Evolutionary conservation across 257 asterid species (phyloP), one percentile per base, ranked within the genome.

Genomic region (Solanum phureja): DNA sequence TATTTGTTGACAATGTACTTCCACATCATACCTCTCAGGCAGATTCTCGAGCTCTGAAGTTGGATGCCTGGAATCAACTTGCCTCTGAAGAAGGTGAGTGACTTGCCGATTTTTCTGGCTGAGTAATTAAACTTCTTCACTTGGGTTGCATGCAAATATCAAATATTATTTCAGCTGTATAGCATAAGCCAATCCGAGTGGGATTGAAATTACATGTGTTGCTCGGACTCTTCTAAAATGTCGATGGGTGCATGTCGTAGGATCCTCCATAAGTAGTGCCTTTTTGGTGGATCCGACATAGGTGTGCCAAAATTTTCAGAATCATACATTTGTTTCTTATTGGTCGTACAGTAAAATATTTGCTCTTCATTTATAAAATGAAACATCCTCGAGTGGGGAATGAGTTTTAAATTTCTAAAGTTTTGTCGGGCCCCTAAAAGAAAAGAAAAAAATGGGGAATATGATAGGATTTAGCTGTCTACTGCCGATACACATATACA

Each of bases 51-150:
- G 88, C 93, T 86, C 84, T 97, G 87, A 97, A 91, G 93, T 91
- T 94, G 94, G 91, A 91, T 87, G 96, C 98, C 34, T 97, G 98
- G 99, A 92, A 90, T 87, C 96, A 96, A 90, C 98, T 97, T 89
- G 98, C 99, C 31, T 88, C 91, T 46, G 98, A 96, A 93, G 98
- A 96, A 94, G 99, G 99, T 97, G 84, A 62, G 85, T 33, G 60
- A 23, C 89, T 84, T 24, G 10, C 23, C 37, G 21, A 33, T 40
- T 40, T 44, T 71, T 71, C 31, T 71, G 38, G 6, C 33, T 31
- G 82, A 18, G 9, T 13, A n/a, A 42, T 24, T 14, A 8, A 77
- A 77, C 35, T 40, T 24, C 84, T 77, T n/a, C 62, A 24, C 37
- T 24, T 42, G 37, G 37, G 31, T 44, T 77, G 37, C 37, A 24